Evolutionary conservation across 345 rosid species (phyloP).

Genomic region (Gossypium herbaceum): DNA sequence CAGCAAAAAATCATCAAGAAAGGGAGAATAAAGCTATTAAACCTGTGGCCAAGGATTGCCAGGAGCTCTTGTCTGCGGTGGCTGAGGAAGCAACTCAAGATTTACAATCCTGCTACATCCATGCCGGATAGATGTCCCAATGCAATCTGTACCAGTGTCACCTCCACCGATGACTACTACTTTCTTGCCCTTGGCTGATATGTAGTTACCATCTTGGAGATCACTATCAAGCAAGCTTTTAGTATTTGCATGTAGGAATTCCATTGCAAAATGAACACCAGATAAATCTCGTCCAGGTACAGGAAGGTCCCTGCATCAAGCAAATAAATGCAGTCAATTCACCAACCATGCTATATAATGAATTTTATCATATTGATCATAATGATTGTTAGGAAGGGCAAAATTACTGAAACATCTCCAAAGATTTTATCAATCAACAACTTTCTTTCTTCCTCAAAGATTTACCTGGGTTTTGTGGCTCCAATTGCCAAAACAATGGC

Average conservation of each 20-base stretch:
- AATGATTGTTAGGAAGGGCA: not conserved
- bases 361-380: not conserved
- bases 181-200: constrained; percentile 88
- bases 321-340: not conserved
- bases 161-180: constrained; percentile 99
- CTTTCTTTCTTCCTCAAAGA: not conserved
- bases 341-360: not conserved
- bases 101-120: constrained; percentile 74
- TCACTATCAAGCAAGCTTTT: constrained; percentile 96
- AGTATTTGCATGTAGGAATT: constrained; percentile 91
- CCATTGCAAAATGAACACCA: constrained; percentile 98
- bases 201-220: constrained; percentile 73
- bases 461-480: constrained; percentile 91
- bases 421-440: not conserved
- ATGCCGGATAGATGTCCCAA: constrained; percentile 95
- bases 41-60: constrained; percentile 99
- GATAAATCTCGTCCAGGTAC: constrained; percentile 84
- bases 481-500: constrained; percentile 91
- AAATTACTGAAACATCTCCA: not conserved
- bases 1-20: not conserved
- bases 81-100: constrained; percentile 92
- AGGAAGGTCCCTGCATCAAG: constrained; percentile 84
- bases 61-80: constrained; percentile 78
- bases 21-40: not conserved
- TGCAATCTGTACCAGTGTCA: constrained; percentile 97